Conservation (phyloP, 1,284 basidiomycete genomes). For the Tylopilus orsonianus region DNA sequence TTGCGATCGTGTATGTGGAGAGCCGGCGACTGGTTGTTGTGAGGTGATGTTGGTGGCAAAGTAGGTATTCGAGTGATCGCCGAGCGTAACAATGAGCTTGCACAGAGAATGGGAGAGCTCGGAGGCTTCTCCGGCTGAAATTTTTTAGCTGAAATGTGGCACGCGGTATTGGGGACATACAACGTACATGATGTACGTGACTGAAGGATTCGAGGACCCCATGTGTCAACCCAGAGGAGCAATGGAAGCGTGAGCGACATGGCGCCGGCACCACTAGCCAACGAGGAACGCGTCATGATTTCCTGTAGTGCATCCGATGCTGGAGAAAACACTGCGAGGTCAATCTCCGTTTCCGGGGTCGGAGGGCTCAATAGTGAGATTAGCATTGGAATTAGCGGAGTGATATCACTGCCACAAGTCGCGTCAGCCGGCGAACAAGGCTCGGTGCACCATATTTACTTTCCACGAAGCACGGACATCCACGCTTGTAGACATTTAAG, state of each 20-base stretch:
- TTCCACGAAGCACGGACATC: conserved; percentile 67
- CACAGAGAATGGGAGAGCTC: conserved; percentile 66
- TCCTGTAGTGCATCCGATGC: conserved; percentile 76
- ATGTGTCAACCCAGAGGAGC: conserved; percentile 66
- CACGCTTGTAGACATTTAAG: conserved; percentile 81
- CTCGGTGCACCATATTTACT: conserved; percentile 44
- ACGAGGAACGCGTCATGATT: conserved; percentile 69
- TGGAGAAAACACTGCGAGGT: conserved; percentile 56
- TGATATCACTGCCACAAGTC: conserved; percentile 49
- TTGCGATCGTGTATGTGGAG: conserved; percentile 39
- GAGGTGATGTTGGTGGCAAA: conserved; percentile 68
- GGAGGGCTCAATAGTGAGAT: conserved; percentile 58
- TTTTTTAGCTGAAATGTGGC: not conserved
- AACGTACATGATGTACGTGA: conserved; percentile 43
- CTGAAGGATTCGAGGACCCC: conserved; percentile 55
- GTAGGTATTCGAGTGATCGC: conserved; percentile 84
- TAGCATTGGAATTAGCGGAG: conserved; percentile 59
- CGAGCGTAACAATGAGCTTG: conserved; percentile 77
- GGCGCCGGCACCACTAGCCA: conserved; percentile 70
- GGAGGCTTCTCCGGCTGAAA: conserved; percentile 45
- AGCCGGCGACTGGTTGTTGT: conserved; percentile 30
- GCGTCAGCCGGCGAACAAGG: not conserved
- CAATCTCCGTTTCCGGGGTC: conserved; percentile 30
- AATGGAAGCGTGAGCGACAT: conserved; percentile 80
- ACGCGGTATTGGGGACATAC: not conserved